A percentile compares a stretch with the other conserved stretches of the same genome.
These are phyloP conservation scores for Thermomyces lanuginosus DNA, from an alignment of 2,329 filamentous ascomycete species.

Conservation along the genomic window DNA sequence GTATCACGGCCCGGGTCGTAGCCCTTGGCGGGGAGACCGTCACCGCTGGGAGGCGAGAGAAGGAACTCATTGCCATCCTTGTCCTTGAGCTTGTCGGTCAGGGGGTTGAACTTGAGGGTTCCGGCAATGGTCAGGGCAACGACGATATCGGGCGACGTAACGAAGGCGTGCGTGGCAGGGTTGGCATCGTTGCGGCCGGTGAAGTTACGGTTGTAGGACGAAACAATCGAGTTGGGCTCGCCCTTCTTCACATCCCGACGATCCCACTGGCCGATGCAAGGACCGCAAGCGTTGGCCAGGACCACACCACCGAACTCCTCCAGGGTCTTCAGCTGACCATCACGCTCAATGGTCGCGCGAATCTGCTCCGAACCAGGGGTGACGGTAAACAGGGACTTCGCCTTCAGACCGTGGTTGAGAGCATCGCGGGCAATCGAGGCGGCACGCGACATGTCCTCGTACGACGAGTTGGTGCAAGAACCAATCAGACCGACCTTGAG, in stretches of 20 bases:
- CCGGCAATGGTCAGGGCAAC: conserved; percentile 75
- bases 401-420: conserved; percentile 79
- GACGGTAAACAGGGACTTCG: conserved; percentile 84
- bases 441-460: conserved; percentile 83
- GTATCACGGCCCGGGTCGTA: conserved; percentile 88
- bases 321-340: conserved; percentile 83
- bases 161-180: conserved; percentile 85
- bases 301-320: conserved; percentile 93
- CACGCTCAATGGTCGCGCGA: conserved; percentile 75
- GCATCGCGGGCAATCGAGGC: conserved; percentile 86
- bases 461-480: conserved; percentile 88
- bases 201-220: conserved; percentile 99
- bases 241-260: conserved; percentile 88
- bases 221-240: conserved; percentile 88
- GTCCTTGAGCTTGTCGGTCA: conserved; percentile 82
- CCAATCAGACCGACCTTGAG: conserved; percentile 94
- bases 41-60: conserved; percentile 63
- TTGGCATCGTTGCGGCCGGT: conserved; percentile 95
- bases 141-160: conserved; percentile 77
- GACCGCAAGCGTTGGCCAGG: conserved; percentile 85
- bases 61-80: conserved; percentile 94
- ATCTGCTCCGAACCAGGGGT: conserved; percentile 97
- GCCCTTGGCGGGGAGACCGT: conserved; percentile 61
- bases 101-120: conserved; percentile 80
- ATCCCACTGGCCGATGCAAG: conserved; percentile 92